Conservation (phyloP, 768 basidiomycete genomes). For the Kwoniella mangroviensis region DNA sequence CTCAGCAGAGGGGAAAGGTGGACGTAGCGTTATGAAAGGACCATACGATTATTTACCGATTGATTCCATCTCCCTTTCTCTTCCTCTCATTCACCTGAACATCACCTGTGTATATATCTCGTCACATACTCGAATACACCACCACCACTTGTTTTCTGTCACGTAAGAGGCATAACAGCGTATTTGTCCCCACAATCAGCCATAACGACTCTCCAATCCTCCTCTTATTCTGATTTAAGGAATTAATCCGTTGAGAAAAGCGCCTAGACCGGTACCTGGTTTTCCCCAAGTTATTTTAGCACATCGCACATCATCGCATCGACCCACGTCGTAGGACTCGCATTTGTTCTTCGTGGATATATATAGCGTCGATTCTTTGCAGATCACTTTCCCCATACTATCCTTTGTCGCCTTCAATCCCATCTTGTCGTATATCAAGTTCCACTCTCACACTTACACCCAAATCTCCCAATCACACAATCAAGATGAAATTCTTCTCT, state of each 20-base stretch:
- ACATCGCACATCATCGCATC: not conserved
- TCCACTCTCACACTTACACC: too few species aligned
- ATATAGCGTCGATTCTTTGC: not conserved
- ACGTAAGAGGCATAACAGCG: conserved; percentile 6
- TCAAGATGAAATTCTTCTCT: conserved; percentile 52
- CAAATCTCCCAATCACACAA: conserved; percentile 4
- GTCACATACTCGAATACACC: not conserved
- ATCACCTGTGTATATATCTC: not conserved
- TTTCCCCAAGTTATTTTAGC: not conserved
- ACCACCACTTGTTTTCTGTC: not conserved
- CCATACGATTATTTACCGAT: not conserved
- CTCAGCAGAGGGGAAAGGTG: not conserved
- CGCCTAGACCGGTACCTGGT: conserved; percentile 18
- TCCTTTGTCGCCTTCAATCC: not conserved
- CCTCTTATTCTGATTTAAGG: conserved; percentile 1
- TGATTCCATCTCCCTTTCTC: not conserved
- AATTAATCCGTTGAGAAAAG: conserved; percentile 16
- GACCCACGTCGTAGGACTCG: not conserved
- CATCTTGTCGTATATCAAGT: conserved; percentile 3
- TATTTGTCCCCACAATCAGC: conserved; percentile 10
- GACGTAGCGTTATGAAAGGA: too few species aligned
- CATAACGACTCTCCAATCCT: not conserved
- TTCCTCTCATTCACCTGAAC: not conserved
- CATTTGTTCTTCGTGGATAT: not conserved
- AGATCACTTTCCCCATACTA: not conserved